A percentile compares a stretch with the other conserved stretches of the same genome.
Evolutionary conservation across 1,139 yeast genomes (phyloP).

Genomic region (Williopsis jadinii): DNA sequence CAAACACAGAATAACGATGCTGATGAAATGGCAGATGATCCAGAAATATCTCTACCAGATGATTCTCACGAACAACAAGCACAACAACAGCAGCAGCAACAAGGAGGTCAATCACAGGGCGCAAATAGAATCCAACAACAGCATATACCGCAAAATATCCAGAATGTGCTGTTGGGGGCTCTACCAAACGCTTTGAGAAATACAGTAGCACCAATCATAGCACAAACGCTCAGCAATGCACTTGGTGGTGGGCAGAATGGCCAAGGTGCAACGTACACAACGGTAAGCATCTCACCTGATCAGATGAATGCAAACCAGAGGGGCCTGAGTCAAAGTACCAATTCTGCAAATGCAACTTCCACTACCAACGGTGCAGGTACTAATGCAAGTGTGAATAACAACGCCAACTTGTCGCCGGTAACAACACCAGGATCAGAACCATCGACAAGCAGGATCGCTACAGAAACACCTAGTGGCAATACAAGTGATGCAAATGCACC

Average conservation of each 20-base stretch:
- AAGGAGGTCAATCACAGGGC: background rate
- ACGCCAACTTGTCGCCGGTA: too few species aligned
- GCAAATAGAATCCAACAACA: background rate
- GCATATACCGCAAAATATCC: slow-evolving; percentile 2
- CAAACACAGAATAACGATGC: background rate
- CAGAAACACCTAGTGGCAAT: too few species aligned
- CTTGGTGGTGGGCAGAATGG: slow-evolving; percentile 6
- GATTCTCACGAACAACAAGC: background rate
- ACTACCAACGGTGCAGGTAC: too few species aligned
- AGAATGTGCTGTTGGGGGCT: slow-evolving; percentile 5
- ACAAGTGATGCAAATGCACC: too few species aligned
- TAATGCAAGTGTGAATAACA: too few species aligned
- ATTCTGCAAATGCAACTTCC: too few species aligned
- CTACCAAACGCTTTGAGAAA: slow-evolving; percentile 9
- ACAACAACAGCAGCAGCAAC: background rate
- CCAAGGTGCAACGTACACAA: slow-evolving; percentile 10
- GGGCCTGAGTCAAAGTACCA: too few species aligned
- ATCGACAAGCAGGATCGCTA: too few species aligned
- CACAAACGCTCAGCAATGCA: slow-evolving; percentile 8
- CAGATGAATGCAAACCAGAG: background rate
- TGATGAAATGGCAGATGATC: slow-evolving; percentile 1
- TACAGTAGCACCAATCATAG: slow-evolving; percentile 11
- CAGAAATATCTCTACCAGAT: slow-evolving; percentile 2
- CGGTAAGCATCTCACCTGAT: slow-evolving; percentile 2
- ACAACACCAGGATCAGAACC: too few species aligned